These are phyloP conservation scores for Colletotrichum abscissum DNA, from an alignment of 2,329 filamentous ascomycete genomes.

Conservation along the genomic window DNA sequence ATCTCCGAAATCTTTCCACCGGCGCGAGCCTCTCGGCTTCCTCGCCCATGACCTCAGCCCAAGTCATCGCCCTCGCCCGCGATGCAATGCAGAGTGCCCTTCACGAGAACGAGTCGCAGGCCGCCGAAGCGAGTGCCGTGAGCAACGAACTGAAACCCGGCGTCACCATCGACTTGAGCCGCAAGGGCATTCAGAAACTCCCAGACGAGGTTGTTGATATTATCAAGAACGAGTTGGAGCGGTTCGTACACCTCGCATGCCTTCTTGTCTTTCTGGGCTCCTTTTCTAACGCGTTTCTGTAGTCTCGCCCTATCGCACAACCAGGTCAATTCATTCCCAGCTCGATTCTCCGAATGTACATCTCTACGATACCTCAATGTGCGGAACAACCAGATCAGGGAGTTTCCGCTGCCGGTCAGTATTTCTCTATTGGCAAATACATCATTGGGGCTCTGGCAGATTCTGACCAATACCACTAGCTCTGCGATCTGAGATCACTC, in stretches of 20 bases:
- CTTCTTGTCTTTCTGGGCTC: conserved; percentile 10
- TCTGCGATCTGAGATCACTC: conserved; percentile 86
- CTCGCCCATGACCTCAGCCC: conserved; percentile 66
- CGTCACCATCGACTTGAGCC: conserved; percentile 82
- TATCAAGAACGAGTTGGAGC: conserved; percentile 79
- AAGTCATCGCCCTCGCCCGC: conserved; percentile 74
- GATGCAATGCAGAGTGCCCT: conserved; percentile 76
- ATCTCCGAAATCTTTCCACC: conserved; percentile 58
- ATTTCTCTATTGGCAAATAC: conserved; percentile 19
- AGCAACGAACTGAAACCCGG: conserved; percentile 74
- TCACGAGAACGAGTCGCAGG: conserved; percentile 73
- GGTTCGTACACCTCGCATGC: conserved; percentile 57
- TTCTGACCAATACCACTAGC: conserved; percentile 59
- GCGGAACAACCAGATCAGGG: conserved; percentile 77
- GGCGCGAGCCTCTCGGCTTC: conserved; percentile 60
- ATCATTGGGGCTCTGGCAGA: neutral
- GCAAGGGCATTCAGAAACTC: conserved; percentile 77
- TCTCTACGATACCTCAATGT: conserved; percentile 85
- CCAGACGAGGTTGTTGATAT: conserved; percentile 81
- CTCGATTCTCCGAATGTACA: conserved; percentile 79
- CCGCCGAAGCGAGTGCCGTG: conserved; percentile 68
- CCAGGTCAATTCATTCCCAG: conserved; percentile 75
- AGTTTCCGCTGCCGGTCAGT: conserved; percentile 68
- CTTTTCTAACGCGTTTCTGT: conserved; percentile 29
- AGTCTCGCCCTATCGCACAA: conserved; percentile 88